These are phyloP conservation scores for Coemansia erecta DNA, from an alignment of 192 early-diverging fungal genomes.

Conservation along the genomic window DNA sequence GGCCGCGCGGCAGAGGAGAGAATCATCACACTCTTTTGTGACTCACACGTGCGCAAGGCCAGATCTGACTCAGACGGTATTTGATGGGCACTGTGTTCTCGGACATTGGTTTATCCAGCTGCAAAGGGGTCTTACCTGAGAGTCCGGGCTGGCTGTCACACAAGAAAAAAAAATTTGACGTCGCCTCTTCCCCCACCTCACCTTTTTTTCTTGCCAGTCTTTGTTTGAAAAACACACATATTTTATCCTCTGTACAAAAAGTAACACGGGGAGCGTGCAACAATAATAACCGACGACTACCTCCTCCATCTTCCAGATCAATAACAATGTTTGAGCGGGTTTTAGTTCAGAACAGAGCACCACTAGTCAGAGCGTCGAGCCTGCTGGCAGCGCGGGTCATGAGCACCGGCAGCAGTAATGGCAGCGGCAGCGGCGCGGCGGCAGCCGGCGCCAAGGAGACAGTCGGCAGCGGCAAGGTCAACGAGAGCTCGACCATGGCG, in stretches of 20 bases:
- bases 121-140: too few relatives aligned
- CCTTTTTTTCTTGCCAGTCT: background rate
- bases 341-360: slow-evolving; percentile 7
- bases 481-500: slow-evolving; percentile 47
- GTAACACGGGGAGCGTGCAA: background rate
- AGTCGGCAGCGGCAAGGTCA: slow-evolving; percentile 28
- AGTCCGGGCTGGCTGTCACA: too few relatives aligned
- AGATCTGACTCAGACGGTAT: too few relatives aligned
- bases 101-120: too few relatives aligned
- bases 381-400: slow-evolving; percentile 14
- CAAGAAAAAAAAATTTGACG: too few relatives aligned
- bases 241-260: background rate
- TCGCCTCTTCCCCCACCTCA: background rate
- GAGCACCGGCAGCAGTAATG: slow-evolving; percentile 15
- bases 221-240: background rate
- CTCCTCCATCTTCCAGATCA: background rate
- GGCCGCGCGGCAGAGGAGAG: too few relatives aligned
- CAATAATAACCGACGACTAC: background rate
- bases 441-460: background rate
- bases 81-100: too few relatives aligned
- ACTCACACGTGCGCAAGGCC: too few relatives aligned
- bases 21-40: too few relatives aligned
- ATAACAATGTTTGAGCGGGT: slow-evolving; percentile 27
- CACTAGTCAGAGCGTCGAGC: background rate
- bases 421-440: slow-evolving; percentile 3